Conservation (phyloP, 208 protist genomes). For the Crithidia bombi region DNA sequence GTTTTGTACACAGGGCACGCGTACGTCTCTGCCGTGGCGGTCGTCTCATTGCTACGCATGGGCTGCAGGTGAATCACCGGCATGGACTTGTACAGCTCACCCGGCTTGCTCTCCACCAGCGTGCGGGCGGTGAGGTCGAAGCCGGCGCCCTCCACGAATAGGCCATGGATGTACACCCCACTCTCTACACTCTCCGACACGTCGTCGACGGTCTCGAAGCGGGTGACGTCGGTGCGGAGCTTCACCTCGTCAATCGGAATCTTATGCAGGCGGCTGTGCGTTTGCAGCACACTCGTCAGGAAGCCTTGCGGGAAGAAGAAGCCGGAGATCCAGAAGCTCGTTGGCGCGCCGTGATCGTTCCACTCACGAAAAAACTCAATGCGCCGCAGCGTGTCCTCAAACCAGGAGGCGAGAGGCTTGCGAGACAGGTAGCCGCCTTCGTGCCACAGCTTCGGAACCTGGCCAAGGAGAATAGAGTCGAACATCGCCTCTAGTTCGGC, state of each 20-base stretch:
- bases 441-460: constrained; percentile 94
- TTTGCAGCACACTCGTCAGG: constrained; percentile 93
- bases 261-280: constrained; percentile 84
- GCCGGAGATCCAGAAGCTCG: constrained; percentile 96
- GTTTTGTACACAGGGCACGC: constrained; percentile 95
- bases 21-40: constrained; percentile 55
- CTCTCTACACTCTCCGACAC: constrained; percentile 57
- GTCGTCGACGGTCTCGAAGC: constrained; percentile 72
- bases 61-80: constrained; percentile 93
- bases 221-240: constrained; percentile 88
- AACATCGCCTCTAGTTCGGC: constrained; percentile 91
- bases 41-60: constrained; percentile 45
- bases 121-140: constrained; percentile 50
- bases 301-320: constrained; percentile 99
- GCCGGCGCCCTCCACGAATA: constrained; percentile 91
- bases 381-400: constrained; percentile 93
- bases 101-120: constrained; percentile 83
- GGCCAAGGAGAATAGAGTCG: constrained; percentile 83
- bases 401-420: constrained; percentile 96
- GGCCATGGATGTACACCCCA: constrained; percentile 93
- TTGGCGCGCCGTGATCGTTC: constrained; percentile 92
- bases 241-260: constrained; percentile 93
- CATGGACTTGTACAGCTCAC: constrained; percentile 86
- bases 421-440: constrained; percentile 94
- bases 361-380: constrained; percentile 95